Evolutionary conservation across 2,329 filamentous ascomycete genomes (phyloP).

Genomic region (Xylaria arbuscula): DNA sequence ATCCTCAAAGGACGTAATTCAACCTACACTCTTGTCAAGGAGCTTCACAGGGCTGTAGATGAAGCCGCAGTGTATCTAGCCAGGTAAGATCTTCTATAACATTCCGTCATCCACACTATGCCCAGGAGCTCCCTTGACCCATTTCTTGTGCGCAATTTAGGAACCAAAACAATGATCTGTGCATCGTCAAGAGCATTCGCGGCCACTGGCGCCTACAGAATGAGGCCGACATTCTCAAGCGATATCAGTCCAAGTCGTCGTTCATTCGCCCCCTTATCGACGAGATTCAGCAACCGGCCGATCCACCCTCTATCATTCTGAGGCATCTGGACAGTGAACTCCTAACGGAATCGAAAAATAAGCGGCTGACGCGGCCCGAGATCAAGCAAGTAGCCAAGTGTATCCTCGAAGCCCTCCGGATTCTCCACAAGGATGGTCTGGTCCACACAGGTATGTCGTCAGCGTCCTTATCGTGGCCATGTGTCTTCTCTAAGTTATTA

Average conservation of each 20-base stretch:
- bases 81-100: slow-evolving; percentile 33
- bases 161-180: slow-evolving; percentile 38
- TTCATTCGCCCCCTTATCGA: slow-evolving; percentile 44
- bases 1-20: slow-evolving; percentile 41
- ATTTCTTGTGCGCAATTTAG: slow-evolving; percentile 22
- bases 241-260: slow-evolving; percentile 39
- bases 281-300: slow-evolving; percentile 41
- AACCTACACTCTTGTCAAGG: slow-evolving; percentile 42
- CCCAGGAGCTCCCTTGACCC: slow-evolving; percentile 21
- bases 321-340: slow-evolving; percentile 44
- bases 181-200: slow-evolving; percentile 44
- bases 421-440: slow-evolving; percentile 43
- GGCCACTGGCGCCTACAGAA: slow-evolving; percentile 44
- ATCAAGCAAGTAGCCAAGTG: slow-evolving; percentile 45
- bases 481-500: slow-evolving; percentile 18
- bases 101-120: slow-evolving; percentile 11
- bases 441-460: slow-evolving; percentile 42
- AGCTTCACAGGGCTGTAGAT: slow-evolving; percentile 42
- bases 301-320: slow-evolving; percentile 39
- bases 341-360: slow-evolving; percentile 43
- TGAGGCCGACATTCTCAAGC: slow-evolving; percentile 46
- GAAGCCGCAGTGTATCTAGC: slow-evolving; percentile 45
- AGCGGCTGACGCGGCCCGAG: slow-evolving; percentile 43
- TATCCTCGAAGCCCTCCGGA: slow-evolving; percentile 41
- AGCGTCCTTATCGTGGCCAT: slow-evolving; percentile 1